Evolutionary conservation across 2,329 filamentous ascomycete genomes (phyloP).

Genomic region (Seiridium unicorne): DNA sequence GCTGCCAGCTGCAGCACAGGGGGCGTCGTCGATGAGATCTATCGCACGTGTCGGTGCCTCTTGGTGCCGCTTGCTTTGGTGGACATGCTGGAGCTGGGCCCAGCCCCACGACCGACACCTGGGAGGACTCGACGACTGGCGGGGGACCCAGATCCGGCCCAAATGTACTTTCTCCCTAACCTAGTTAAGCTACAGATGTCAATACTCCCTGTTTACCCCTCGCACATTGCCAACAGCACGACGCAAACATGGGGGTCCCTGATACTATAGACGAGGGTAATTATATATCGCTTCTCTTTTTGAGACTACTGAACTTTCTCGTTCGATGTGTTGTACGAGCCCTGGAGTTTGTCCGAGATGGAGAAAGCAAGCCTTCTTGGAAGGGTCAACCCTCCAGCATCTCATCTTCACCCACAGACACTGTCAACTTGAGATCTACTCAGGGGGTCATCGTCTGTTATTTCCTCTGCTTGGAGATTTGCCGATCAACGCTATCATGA

Average conservation of each 20-base stretch:
- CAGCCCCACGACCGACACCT: too few relatives aligned
- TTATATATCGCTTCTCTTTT: background rate
- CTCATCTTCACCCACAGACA: background rate
- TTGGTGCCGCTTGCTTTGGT: background rate
- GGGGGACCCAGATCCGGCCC: too few relatives aligned
- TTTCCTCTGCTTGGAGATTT: background rate
- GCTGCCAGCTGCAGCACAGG: background rate
- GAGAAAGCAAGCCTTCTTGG: background rate
- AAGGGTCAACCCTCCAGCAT: background rate
- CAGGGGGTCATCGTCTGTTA: background rate
- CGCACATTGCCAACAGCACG: too few relatives aligned
- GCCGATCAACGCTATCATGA: too few relatives aligned
- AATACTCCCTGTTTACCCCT: too few relatives aligned
- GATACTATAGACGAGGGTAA: background rate
- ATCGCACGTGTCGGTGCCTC: background rate
- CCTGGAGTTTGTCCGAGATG: background rate
- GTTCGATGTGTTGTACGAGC: too few relatives aligned
- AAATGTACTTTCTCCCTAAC: too few relatives aligned
- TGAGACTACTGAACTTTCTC: background rate
- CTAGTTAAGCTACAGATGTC: too few relatives aligned
- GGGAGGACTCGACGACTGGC: too few relatives aligned
- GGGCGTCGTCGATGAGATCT: background rate
- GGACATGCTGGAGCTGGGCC: too few relatives aligned
- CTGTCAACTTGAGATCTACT: conserved; percentile 1
- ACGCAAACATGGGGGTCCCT: background rate